Conservation (phyloP, 2,329 filamentous ascomycete genomes). For the Metarhizium anisopliae region DNA sequence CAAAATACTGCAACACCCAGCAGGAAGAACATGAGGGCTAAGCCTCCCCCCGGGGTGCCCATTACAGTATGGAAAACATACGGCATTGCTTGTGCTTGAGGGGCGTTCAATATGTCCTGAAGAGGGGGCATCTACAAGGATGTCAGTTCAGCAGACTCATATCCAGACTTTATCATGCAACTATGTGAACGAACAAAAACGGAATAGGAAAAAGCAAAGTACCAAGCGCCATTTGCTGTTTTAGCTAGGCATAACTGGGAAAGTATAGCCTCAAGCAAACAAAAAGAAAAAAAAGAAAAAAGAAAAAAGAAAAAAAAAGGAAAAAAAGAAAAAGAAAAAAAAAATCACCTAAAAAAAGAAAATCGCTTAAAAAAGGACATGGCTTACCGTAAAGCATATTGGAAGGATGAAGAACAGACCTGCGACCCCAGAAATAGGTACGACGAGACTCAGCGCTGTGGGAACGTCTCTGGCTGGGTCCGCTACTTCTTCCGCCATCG, state of each 20-base stretch:
- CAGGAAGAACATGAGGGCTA: conserved; percentile 42
- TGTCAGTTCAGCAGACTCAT: no score
- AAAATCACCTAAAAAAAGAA: no score
- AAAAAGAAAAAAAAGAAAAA: no score
- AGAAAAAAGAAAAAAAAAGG: no score
- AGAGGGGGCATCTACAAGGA: conserved; percentile 27
- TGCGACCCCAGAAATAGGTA: conserved; percentile 43
- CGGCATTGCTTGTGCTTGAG: conserved; percentile 44
- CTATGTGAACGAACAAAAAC: no score
- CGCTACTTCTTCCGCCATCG: conserved; percentile 52
- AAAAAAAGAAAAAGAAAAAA: no score
- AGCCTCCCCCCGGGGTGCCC: conserved; percentile 39
- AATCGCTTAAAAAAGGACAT: conserved; percentile 16
- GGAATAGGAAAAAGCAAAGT: no score
- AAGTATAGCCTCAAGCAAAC: no score
- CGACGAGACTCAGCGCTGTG: conserved; percentile 39
- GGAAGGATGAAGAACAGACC: conserved; percentile 40
- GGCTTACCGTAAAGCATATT: conserved; percentile 17
- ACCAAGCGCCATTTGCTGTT: no score
- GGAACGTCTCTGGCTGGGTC: conserved; percentile 44
- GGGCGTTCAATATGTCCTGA: conserved; percentile 33
- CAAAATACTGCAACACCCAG: conserved; percentile 49
- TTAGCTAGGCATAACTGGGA: no score
- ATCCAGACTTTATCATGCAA: no score
- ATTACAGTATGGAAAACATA: conserved; percentile 43